Evolutionary conservation across 1,284 basidiomycete species (phyloP), one percentile per base, ranked within the genome.

Genomic region (Sutorius eximius): DNA sequence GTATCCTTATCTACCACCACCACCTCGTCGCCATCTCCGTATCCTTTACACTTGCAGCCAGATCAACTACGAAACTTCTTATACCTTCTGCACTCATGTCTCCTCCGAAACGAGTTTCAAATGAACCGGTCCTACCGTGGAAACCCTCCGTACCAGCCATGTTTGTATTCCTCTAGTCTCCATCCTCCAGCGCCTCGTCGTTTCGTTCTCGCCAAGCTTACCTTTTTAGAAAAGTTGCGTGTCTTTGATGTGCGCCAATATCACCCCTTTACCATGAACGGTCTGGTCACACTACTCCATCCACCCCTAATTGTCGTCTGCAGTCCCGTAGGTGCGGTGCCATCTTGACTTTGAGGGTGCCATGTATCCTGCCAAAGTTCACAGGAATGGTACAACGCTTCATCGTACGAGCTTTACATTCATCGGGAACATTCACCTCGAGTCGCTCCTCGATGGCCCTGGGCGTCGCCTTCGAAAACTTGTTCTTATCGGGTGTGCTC

Each of bases 101-200:
- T 77, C 75, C 27, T 27, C 69, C 78, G 32, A 48, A 65, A 75
- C 61, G 76, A 77, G 64, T 60, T 61, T 47, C 71, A 79, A 55
- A 75, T 55, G 76, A 78, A n/a, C n/a, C 55, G 69, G 71, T 42
- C 72, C 73, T 51, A 57, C 74, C 45, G 59, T 74, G 48, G 54
- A 61, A 51, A 51, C 50, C 18, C 46, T 55, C 55, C 44, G 42
- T 42, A 57, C 57, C 12, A 53, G 49, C 52, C 58, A 57, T 51
- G 63, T 60, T 59, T 61, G 59, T 61, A 8, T 18, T 48, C 34
- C 56, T 61, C 52, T 53, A 10, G 16, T 45, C 45, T 44, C 47
- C 45, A 11, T 48, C 52, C 34, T 22, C 41, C 20, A 22, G 37
- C 16, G 3, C 58, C 52, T 49, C 44, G 57, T 34, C 10, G 32